Percentiles rank a stretch among this genome's conserved stretches.
These are phyloP conservation scores for Trichoderma endophyticum DNA, from an alignment of 2,329 filamentous ascomycete species.

Conservation along the genomic window DNA sequence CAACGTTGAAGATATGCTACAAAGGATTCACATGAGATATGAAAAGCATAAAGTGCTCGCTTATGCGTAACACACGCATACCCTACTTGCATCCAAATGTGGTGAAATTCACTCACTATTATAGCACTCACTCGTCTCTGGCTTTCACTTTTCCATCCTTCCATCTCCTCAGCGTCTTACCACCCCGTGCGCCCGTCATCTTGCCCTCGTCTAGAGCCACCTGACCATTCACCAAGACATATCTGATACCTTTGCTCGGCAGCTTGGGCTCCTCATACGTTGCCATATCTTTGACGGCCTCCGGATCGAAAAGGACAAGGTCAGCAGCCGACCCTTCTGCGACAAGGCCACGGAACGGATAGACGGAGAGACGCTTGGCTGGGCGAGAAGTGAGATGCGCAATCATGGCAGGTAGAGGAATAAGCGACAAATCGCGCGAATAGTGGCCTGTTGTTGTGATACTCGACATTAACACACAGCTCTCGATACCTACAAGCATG, in stretches of 20 bases:
- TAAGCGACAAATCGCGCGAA: slow-evolving; percentile 23
- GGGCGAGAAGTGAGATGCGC: slow-evolving; percentile 26
- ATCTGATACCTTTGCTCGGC: slow-evolving; percentile 23
- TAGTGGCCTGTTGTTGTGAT: slow-evolving; percentile 21
- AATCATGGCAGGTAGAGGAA: slow-evolving; percentile 24
- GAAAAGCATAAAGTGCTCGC: neutral
- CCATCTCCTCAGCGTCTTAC: slow-evolving; percentile 22
- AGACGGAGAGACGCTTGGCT: slow-evolving; percentile 25
- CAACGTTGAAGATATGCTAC: neutral
- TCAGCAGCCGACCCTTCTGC: slow-evolving; percentile 26
- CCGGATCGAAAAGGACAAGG: slow-evolving; percentile 25
- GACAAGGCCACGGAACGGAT: slow-evolving; percentile 24
- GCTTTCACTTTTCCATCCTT: slow-evolving; percentile 20
- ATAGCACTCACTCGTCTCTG: slow-evolving; percentile 1
- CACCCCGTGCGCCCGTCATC: slow-evolving; percentile 23
- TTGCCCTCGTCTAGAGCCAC: slow-evolving; percentile 25
- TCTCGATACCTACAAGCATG: neutral
- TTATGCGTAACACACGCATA: neutral
- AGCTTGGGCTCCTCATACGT: slow-evolving; percentile 25
- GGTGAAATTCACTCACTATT: neutral
- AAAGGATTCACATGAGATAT: neutral
- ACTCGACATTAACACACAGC: neutral
- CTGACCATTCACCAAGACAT: slow-evolving; percentile 26
- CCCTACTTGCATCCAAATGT: neutral
- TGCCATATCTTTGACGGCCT: slow-evolving; percentile 23